phyloP scores from a whole-genome alignment of 176 grass and related monocot genomes.

The Zoysia japonica region DNA sequence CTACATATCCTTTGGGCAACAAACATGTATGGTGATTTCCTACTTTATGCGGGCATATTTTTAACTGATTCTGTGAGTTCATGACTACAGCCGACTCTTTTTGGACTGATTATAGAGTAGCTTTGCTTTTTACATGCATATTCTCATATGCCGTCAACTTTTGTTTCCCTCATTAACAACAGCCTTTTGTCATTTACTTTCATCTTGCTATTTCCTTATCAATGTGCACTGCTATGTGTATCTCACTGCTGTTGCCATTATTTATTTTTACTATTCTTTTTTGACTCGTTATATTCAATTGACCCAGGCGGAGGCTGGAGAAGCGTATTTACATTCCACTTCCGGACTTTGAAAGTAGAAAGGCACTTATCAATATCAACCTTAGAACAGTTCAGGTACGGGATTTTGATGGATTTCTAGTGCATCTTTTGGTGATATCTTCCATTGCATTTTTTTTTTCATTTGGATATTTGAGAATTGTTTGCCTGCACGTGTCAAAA shows the following conservation, averaged over 20 bases:
- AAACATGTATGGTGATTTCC: background rate
- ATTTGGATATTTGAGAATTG: background rate
- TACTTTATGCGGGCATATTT: background rate
- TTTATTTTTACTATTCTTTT: constrained; percentile 22
- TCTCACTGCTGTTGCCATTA: constrained; percentile 14
- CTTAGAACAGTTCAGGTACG: constrained; percentile 94
- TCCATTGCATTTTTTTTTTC: background rate
- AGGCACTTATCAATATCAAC: constrained; percentile 96
- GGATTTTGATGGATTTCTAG: background rate
- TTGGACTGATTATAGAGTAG: background rate
- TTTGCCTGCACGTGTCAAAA: background rate
- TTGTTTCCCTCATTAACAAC: background rate
- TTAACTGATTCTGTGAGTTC: constrained; percentile 15
- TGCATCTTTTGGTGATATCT: constrained; percentile 3
- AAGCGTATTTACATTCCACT: constrained; percentile 99
- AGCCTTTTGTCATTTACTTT: constrained; percentile 9
- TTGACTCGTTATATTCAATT: constrained; percentile 35
- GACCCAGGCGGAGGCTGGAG: constrained; percentile 85
- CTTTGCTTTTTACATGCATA: background rate
- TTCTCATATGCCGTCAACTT: constrained; percentile 7
- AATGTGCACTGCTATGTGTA: background rate
- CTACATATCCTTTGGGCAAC: background rate
- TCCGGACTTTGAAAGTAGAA: constrained; percentile 95
- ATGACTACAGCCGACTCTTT: background rate
- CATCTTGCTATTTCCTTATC: constrained; percentile 28